Base-by-base conservation (phyloP, 139 green algal genomes). In the Chlamydomonas incerta region DNA sequence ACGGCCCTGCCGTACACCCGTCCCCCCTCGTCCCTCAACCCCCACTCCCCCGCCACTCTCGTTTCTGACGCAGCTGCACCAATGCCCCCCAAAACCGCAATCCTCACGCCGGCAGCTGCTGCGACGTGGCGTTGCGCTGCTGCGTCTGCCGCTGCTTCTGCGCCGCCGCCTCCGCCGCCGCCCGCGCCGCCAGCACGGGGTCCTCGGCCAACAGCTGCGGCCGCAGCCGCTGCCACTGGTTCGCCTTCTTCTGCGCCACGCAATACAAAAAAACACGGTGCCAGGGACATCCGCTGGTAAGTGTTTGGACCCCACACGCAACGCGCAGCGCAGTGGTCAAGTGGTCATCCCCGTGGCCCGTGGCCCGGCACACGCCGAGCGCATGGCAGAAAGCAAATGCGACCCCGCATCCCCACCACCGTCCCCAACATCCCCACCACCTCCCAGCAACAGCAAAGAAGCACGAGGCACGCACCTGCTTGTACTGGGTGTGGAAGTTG, bases 401-500 rank as follows among this genome's bases (percentile, higher is more conserved):
- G n/a, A n/a, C n/a, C n/a, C n/a, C n/a, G n/a, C n/a, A n/a, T n/a
- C n/a, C n/a, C n/a, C n/a, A n/a, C n/a, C n/a, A n/a, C n/a, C n/a
- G n/a, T n/a, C n/a, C n/a, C n/a, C n/a, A n/a, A n/a, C n/a, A n/a
- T n/a, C n/a, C n/a, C n/a, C n/a, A n/a, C n/a, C n/a, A n/a, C n/a
- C n/a, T n/a, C n/a, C n/a, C 41, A 50, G 41, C 41, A 50, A 13
- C 5, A 50, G 41, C 41, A 50, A 8, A 6, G 55, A 62, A 13
- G 55, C 20, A 2, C 20, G n/a, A n/a, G n/a, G 2, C 13, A 13
- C 77, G 13, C n/a, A 75, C 79, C 79, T 76, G 67, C 9, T 60
- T 55, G 89, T 89, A 89, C 72, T 90, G 74, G 29, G 52, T 72
- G 66, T 90, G 89, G 76, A 90, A 92, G 41, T 65, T 70, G 68